Percentiles rank a stretch among this genome's conserved stretches.
These are phyloP conservation scores for Gamarada debralockiae DNA, from an alignment of 495 filamentous ascomycete genomes.

Conservation along the genomic window DNA sequence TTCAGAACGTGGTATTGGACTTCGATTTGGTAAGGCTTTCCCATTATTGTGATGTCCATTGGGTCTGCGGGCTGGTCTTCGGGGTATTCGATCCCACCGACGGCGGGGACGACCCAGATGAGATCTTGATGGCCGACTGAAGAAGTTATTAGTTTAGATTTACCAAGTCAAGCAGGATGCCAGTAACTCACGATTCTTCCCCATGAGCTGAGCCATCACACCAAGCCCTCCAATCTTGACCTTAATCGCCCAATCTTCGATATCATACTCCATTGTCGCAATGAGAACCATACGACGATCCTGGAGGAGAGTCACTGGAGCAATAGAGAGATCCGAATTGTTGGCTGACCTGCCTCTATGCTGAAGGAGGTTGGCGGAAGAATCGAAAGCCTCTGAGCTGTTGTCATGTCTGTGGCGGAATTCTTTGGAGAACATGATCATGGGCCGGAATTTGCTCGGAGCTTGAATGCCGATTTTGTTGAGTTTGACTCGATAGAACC, in stretches of 20 bases:
- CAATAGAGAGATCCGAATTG: not conserved
- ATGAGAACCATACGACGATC: slow-evolving; percentile 57
- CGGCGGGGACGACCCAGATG: slow-evolving; percentile 72
- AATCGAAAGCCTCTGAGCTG: no score
- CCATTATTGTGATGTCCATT: slow-evolving; percentile 64
- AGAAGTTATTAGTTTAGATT: no score
- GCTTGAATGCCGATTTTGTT: slow-evolving; percentile 66
- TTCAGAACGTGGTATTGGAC: slow-evolving; percentile 62
- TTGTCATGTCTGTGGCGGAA: no score
- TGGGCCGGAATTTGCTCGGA: no score
- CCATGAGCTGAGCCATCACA: slow-evolving; percentile 68
- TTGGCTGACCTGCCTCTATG: no score
- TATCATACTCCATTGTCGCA: slow-evolving; percentile 73
- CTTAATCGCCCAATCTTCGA: slow-evolving; percentile 69
- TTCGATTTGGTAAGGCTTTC: slow-evolving; percentile 57
- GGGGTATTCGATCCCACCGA: slow-evolving; percentile 67
- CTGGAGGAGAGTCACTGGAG: not conserved
- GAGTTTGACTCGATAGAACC: slow-evolving; percentile 68
- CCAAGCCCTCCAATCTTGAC: slow-evolving; percentile 73
- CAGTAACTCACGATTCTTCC: no score
- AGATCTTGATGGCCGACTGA: slow-evolving; percentile 64
- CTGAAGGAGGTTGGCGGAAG: no score
- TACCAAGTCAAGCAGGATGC: no score
- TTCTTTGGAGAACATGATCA: no score
- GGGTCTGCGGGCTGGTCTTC: slow-evolving; percentile 54